Conservation (phyloP, 495 filamentous ascomycete genomes). For the Parathielavia appendiculata region DNA sequence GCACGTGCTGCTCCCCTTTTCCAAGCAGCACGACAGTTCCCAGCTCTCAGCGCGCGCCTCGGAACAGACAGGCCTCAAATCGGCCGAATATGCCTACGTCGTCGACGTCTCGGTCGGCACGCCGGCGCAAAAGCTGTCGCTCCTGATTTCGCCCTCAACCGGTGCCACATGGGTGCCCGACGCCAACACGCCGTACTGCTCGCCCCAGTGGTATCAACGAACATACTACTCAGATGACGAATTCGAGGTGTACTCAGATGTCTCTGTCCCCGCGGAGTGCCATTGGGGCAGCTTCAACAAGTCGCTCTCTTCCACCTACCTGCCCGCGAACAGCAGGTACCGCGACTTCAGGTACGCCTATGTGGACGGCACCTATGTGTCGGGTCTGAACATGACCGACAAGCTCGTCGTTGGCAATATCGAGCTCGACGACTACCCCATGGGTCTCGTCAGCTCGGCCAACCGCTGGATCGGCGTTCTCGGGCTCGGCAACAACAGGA, state of each 20-base stretch:
- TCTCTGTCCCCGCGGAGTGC: constrained; percentile 3
- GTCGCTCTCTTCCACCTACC: constrained; percentile 60
- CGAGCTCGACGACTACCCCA: constrained; percentile 58
- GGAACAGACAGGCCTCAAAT: neutral
- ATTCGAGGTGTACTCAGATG: neutral
- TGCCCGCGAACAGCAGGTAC: constrained; percentile 44
- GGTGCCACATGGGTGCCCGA: constrained; percentile 72
- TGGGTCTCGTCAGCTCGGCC: constrained; percentile 63
- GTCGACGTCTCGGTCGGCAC: constrained; percentile 60
- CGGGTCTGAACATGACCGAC: constrained; percentile 69
- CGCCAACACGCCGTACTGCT: constrained; percentile 49
- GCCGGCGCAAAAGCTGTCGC: constrained; percentile 51
- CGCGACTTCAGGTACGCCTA: constrained; percentile 65
- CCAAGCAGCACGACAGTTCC: neutral
- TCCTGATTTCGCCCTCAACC: constrained; percentile 63
- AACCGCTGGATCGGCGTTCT: constrained; percentile 62
- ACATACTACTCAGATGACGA: constrained; percentile 13
- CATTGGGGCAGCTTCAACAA: constrained; percentile 46
- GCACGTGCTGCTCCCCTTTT: constrained; percentile 25
- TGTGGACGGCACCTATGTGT: constrained; percentile 57
- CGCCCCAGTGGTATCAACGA: constrained; percentile 21
- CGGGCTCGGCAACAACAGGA: constrained; percentile 66
- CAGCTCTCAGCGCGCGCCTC: constrained; percentile 15
- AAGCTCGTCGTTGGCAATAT: constrained; percentile 57
- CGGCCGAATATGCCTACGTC: constrained; percentile 39